phyloP scores from a whole-genome alignment of 1,284 basidiomycete species.

The Phenoliferia sp. region DNA sequence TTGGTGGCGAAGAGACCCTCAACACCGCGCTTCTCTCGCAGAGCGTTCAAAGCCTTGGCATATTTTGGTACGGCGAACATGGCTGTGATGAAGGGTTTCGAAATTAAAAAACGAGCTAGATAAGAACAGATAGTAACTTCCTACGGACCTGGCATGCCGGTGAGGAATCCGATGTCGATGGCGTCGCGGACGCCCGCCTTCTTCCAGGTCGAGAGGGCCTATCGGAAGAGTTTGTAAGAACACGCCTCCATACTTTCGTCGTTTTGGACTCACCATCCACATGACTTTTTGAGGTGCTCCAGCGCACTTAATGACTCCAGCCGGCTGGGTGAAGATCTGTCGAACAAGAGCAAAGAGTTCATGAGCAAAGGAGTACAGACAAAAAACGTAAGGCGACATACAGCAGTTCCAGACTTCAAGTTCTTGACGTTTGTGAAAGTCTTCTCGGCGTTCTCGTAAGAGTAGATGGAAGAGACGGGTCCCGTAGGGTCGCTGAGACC shows the following conservation, averaged over 20 bases:
- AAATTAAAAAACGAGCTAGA: background rate
- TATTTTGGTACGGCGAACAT: slow-evolving; percentile 92
- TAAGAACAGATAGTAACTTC: background rate
- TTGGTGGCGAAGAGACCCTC: slow-evolving; percentile 78
- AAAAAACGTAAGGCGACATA: background rate
- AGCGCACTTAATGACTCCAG: slow-evolving; percentile 91
- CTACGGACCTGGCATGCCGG: slow-evolving; percentile 59
- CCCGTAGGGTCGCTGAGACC: slow-evolving; percentile 71
- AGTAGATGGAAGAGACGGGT: slow-evolving; percentile 92
- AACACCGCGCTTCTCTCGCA: slow-evolving; percentile 75
- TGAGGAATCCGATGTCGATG: slow-evolving; percentile 75
- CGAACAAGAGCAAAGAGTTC: background rate
- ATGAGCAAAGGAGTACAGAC: background rate
- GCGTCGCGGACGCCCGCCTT: slow-evolving; percentile 38
- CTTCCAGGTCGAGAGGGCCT: slow-evolving; percentile 51
- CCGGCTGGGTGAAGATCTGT: slow-evolving; percentile 85
- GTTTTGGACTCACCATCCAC: slow-evolving; percentile 28
- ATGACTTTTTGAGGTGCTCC: slow-evolving; percentile 56
- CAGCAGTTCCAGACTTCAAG: slow-evolving; percentile 68
- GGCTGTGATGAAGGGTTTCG: slow-evolving; percentile 44
- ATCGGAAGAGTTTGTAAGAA: background rate
- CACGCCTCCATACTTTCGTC: slow-evolving; percentile 22
- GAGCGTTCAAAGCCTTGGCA: slow-evolving; percentile 71
- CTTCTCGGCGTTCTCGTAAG: slow-evolving; percentile 80
- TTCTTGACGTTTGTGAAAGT: slow-evolving; percentile 73